These are phyloP conservation scores for Camptophora hylomeconis DNA, from an alignment of 2,329 filamentous ascomycete genomes.

Conservation along the genomic window DNA sequence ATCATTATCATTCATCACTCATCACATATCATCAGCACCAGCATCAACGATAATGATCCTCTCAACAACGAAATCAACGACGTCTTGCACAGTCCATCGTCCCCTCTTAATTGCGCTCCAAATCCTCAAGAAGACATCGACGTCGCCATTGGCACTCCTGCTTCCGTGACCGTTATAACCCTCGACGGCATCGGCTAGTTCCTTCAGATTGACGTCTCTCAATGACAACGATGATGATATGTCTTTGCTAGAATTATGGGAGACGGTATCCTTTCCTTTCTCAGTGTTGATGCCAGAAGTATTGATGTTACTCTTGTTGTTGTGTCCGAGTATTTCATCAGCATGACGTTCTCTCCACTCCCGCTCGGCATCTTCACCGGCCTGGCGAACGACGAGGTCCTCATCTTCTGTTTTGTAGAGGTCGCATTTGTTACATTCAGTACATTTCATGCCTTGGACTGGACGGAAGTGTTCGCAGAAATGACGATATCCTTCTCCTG, in stretches of 20 bases:
- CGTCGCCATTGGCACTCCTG: slow-evolving; percentile 17
- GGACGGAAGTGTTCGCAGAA: slow-evolving; percentile 94
- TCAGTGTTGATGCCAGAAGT: slow-evolving; percentile 10
- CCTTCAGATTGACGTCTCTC: slow-evolving; percentile 10
- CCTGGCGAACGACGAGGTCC: slow-evolving; percentile 53
- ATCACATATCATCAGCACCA: too few relatives aligned
- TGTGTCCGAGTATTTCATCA: too few relatives aligned
- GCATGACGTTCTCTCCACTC: slow-evolving; percentile 57
- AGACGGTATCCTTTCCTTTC: too few relatives aligned
- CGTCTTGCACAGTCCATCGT: slow-evolving; percentile 26
- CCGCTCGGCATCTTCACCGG: slow-evolving; percentile 57
- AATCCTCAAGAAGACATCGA: slow-evolving; percentile 21
- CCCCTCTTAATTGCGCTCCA: slow-evolving; percentile 26
- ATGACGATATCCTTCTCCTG: slow-evolving; percentile 83
- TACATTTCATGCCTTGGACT: slow-evolving; percentile 61
- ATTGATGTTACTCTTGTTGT: too few relatives aligned
- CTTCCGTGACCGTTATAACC: too few relatives aligned
- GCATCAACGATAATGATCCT: slow-evolving; percentile 26
- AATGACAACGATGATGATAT: slow-evolving; percentile 1
- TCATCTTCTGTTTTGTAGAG: slow-evolving; percentile 61
- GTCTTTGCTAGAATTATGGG: slow-evolving; percentile 18
- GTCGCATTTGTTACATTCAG: slow-evolving; percentile 68
- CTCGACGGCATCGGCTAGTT: slow-evolving; percentile 13
- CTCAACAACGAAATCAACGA: slow-evolving; percentile 29
- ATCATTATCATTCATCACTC: too few relatives aligned